phyloP scores from a whole-genome alignment of 306 rosid species.

The Sechiopsis laciniata region DNA sequence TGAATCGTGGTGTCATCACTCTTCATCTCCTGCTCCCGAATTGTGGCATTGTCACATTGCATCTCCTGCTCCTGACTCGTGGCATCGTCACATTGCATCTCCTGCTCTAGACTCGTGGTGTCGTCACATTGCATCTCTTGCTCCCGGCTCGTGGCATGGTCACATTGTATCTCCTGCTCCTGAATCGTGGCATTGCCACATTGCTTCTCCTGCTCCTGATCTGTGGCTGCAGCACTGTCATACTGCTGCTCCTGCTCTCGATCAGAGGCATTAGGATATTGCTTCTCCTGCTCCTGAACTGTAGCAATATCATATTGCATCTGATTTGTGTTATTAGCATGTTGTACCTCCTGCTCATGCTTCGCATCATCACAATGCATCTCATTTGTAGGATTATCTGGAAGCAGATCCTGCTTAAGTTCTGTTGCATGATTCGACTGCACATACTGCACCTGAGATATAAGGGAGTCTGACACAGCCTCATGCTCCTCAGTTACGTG shows the following conservation, averaged over 20 bases:
- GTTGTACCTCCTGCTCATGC: slow-evolving; percentile 3
- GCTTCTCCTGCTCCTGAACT: slow-evolving; percentile 10
- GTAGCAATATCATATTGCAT: neutral
- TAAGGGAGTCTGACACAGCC: slow-evolving; percentile 1
- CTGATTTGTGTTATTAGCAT: neutral
- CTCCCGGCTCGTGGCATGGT: neutral
- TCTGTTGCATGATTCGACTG: slow-evolving; percentile 8
- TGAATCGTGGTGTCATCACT: neutral
- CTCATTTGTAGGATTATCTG: slow-evolving; percentile 15
- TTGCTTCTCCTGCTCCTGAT: slow-evolving; percentile 9
- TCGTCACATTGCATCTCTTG: neutral
- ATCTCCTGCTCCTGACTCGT: slow-evolving; percentile 12
- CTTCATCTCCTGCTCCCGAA: slow-evolving; percentile 1
- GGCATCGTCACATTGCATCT: neutral
- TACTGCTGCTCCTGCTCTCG: slow-evolving; percentile 3
- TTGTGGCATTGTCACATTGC: neutral
- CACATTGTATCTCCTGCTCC: neutral
- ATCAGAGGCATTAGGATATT: neutral
- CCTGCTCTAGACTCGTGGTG: neutral
- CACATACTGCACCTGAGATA: slow-evolving; percentile 13
- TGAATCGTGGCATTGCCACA: neutral
- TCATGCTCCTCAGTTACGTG: slow-evolving; percentile 18
- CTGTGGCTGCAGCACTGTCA: neutral
- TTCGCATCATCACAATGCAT: slow-evolving; percentile 1
- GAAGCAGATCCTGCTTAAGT: slow-evolving; percentile 16